Base-by-base conservation (phyloP, 1,284 basidiomycete genomes). In the Inonotus hispidus region DNA sequence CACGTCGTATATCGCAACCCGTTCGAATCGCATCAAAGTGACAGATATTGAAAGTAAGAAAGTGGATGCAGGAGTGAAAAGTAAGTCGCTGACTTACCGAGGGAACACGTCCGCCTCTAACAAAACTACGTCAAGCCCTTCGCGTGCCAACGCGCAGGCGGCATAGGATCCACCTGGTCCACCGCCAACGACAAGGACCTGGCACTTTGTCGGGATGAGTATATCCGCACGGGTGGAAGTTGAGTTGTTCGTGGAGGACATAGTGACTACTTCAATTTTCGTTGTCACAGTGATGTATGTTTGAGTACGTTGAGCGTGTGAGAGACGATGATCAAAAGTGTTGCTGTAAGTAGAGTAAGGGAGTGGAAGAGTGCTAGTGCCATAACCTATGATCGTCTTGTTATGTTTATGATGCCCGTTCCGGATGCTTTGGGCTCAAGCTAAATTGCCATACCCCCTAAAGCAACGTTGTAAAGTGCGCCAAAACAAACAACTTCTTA, bases 111-210 rank as follows among this genome's bases (percentile, higher is more conserved):
- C 76, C 16, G 83, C 78, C 71, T 91, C 88, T 41, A 90, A 74
- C 23, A 91, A 67, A 19, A 83, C 83, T 59, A 89, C 87, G 56
- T 84, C 74, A 47, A 88, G 69, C 2, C 89, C 88, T 71, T 91
- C 89, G 46, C 84, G 74, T 2, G 85, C 84, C 16, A 91, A 80
- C 38, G 78, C 83, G n/a, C 84, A 76, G 2, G 88, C 87, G 47
- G 86, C 78, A 68, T 88, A 91, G 62, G 82, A 83, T 29, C 88
- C 88, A 19, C 82, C 83, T 8, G 88, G 88, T n/a, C 89, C 89
- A 54, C 82, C 82, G 25, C 79, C 79, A 16, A 80, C 68, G 53
- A 81, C 74, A 52, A 80, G 75, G 57, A 79, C 68, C n/a, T 61
- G 56, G 47, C 46, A 49, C 27, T 52, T 49, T 14, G 25, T 13